These are phyloP conservation scores for Piper betle DNA, from an alignment of 164 flowering plant species.

Conservation along the genomic window DNA sequence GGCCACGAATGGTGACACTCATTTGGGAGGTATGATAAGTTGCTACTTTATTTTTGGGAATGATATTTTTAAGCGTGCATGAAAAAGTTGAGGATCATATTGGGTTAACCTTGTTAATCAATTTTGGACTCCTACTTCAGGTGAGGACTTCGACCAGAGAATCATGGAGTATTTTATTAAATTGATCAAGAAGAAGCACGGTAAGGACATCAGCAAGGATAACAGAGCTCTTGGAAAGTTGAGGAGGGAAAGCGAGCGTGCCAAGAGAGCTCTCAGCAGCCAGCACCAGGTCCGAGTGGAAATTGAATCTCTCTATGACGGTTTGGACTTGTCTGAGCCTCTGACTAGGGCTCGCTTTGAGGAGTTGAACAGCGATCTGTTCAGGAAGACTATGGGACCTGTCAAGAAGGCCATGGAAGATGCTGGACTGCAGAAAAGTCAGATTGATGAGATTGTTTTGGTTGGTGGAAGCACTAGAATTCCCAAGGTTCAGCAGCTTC, in stretches of 20 bases:
- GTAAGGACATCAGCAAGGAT: slow-evolving; percentile 10
- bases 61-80: too few relatives aligned
- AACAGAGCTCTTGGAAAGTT: slow-evolving; percentile 8
- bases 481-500: slow-evolving; percentile 4
- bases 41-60: too few relatives aligned
- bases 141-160: slow-evolving; percentile 9
- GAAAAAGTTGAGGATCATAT: not conserved
- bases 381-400: not conserved
- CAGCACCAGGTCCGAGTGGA: slow-evolving; percentile 6
- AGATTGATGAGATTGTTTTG: slow-evolving; percentile 3
- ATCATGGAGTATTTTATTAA: slow-evolving; percentile 9
- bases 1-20: slow-evolving; percentile 87
- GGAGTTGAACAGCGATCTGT: slow-evolving; percentile 4
- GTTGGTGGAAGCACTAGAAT: slow-evolving; percentile 6
- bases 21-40: slow-evolving; percentile 60
- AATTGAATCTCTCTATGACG: slow-evolving; percentile 2
- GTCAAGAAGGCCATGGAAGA: slow-evolving; percentile 3
- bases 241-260: slow-evolving; percentile 6
- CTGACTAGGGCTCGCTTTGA: slow-evolving; percentile 5
- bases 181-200: slow-evolving; percentile 7
- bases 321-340: slow-evolving; percentile 1
- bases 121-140: not conserved
- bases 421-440: slow-evolving; percentile 1
- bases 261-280: slow-evolving; percentile 7
- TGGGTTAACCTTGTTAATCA: not conserved